Conservation (phyloP, 257 asterid species). For the Solanum lycopersicoides region DNA sequence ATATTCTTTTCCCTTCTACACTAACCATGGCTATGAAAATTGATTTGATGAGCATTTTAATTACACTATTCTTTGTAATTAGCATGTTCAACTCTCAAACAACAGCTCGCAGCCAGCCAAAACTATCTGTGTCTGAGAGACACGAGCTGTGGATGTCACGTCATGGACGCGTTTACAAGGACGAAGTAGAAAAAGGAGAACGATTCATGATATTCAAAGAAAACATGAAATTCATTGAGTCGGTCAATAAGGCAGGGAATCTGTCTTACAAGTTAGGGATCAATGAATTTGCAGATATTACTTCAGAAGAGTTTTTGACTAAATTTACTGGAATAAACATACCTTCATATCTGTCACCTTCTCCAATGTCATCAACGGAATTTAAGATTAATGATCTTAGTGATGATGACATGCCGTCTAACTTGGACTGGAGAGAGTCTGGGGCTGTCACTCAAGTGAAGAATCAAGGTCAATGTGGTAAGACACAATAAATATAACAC, state of each 20-base stretch:
- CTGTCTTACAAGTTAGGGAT: constrained; percentile 18
- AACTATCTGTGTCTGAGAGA: not conserved
- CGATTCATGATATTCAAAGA: constrained; percentile 26
- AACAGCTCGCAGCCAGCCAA: not conserved
- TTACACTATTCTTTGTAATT: not conserved
- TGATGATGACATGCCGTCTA: not conserved
- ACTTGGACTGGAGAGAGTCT: constrained; percentile 9
- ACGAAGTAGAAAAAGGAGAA: constrained; percentile 14
- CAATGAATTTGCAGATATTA: constrained; percentile 35
- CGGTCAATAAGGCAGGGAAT: constrained; percentile 15
- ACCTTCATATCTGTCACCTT: not conserved
- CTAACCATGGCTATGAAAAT: not conserved
- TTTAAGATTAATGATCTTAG: not conserved
- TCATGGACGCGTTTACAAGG: constrained; percentile 15
- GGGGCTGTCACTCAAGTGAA: constrained; percentile 15
- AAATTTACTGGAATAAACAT: constrained; percentile 1
- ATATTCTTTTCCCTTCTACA: not conserved
- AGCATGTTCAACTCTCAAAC: not conserved
- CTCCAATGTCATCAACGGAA: not conserved
- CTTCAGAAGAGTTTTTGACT: constrained; percentile 18
- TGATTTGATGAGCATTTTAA: not conserved
- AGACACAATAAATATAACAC: not conserved
- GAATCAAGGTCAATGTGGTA: constrained; percentile 12
- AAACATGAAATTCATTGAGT: constrained; percentile 21
- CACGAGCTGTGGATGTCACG: constrained; percentile 27